These are phyloP conservation scores for Candida dajiaensis DNA, from an alignment of 805 yeast genomes.

Conservation along the genomic window DNA sequence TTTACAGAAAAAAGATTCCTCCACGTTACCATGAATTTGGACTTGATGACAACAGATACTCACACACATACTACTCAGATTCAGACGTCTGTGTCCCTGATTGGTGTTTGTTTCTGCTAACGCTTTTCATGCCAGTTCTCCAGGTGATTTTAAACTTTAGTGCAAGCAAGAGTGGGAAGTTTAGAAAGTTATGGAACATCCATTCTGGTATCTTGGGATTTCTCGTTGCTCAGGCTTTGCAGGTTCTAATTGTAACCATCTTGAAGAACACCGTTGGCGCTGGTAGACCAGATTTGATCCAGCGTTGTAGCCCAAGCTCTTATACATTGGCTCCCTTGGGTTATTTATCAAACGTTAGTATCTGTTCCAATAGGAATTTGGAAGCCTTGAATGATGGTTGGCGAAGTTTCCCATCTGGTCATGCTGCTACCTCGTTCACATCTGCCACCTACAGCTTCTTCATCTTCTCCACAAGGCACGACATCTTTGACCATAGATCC, in stretches of 20 bases:
- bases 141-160: conserved; percentile 21
- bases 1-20: conserved; percentile 28
- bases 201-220: conserved; percentile 31
- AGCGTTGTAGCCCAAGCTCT: conserved; percentile 39
- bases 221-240: conserved; percentile 32
- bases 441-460: conserved; percentile 34
- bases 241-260: conserved; percentile 33
- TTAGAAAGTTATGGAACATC: conserved; percentile 36
- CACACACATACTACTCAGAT: conserved; percentile 32
- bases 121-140: conserved; percentile 29
- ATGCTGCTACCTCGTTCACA: conserved; percentile 45
- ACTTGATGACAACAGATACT: conserved; percentile 26
- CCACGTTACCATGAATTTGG: conserved; percentile 39
- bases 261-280: conserved; percentile 44
- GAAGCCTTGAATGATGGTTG: conserved; percentile 42
- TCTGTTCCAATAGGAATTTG: conserved; percentile 36
- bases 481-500: conserved; percentile 32
- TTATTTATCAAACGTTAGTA: conserved; percentile 37
- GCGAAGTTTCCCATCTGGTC: conserved; percentile 56
- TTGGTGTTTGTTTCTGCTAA: conserved; percentile 25
- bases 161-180: conserved; percentile 13
- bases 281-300: conserved; percentile 48
- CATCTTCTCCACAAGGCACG: conserved; percentile 29
- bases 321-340: conserved; percentile 28
- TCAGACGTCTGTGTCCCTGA: conserved; percentile 26